Evolutionary conservation across 306 rosid genomes (phyloP), one percentile per base, ranked within the genome.

Genomic region (Boehmeria nivea): DNA sequence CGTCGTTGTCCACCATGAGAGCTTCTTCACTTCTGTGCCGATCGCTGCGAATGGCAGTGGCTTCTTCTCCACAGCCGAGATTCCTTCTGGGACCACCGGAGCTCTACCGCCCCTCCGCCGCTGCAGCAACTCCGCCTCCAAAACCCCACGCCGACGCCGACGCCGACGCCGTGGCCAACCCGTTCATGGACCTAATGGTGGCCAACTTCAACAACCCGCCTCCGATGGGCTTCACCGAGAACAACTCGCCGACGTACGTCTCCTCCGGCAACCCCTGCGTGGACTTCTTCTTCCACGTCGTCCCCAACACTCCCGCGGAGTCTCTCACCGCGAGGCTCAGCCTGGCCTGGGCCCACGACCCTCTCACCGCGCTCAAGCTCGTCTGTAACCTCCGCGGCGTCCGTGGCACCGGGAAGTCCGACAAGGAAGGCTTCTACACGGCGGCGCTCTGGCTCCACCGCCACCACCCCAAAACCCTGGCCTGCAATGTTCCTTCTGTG

Each of bases 351-450:
- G 60, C 54, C 3, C 76, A 60, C 28, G 6, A 77, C 53, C 69
- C 86, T 0, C 54, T 76, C 49, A 78, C 78, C 55, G 11, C 93
- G 12, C 86, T 87, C 66, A 87, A 87, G 66, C 83, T 81, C 22
- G 21, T 87, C 42, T 78, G 76, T 47, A 81, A 81, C 68, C 81
- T 87, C 51, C 77, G 93, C 0, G 86, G 80, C 2, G 78, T 87
- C 1, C 71, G 86, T 10, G 89, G 95, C 55, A 81, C 88, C 6
- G 93, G 93, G 0, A 87, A 87, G 16, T 72, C 84, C 9, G 84
- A 83, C 37, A 73, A 56, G 15, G 52, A 63, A n/a, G 69, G 82
- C 9, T 83, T 74, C 66, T 80, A 78, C 26, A 26, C 83, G 7
- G 78, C 84, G 2, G 93, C 84, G 6, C 9, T 83, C 5, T 87